A percentile compares a stretch with the other conserved stretches of the same genome.
Evolutionary conservation across 2,329 filamentous ascomycete genomes (phyloP).

Genomic region (Penicillium sp.): DNA sequence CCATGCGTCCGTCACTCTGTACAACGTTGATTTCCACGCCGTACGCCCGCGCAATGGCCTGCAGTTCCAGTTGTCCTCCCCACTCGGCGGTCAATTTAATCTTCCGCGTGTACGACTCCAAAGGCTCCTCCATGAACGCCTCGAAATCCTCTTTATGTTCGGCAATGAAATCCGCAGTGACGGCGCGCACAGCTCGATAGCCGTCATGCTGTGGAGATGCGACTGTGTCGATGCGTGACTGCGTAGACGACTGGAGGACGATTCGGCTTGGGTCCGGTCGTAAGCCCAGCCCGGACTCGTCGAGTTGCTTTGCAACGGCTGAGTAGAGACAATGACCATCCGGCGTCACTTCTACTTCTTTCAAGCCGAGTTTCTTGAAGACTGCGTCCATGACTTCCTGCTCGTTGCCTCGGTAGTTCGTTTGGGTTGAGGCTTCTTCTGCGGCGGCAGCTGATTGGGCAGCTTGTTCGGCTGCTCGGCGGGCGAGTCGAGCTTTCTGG

Average conservation of each 20-base stretch:
- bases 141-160: conserved; percentile 76
- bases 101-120: conserved; percentile 71
- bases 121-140: conserved; percentile 80
- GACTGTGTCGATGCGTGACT: conserved; percentile 35
- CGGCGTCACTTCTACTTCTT: conserved; percentile 77
- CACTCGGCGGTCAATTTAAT: conserved; percentile 89
- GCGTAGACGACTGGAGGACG: conserved; percentile 30
- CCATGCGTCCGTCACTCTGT: conserved; percentile 75
- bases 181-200: conserved; percentile 69
- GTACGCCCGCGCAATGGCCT: conserved; percentile 80
- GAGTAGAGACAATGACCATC: conserved; percentile 96
- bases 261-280: conserved; percentile 40
- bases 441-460: conserved; percentile 68
- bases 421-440: conserved; percentile 72
- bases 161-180: conserved; percentile 76
- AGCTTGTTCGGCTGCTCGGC: conserved; percentile 82
- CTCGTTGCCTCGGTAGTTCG: conserved; percentile 71
- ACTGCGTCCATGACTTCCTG: conserved; percentile 67
- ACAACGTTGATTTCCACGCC: conserved; percentile 79
- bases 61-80: conserved; percentile 90
- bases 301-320: conserved; percentile 82
- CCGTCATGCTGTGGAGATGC: conserved; percentile 41
- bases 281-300: conserved; percentile 45
- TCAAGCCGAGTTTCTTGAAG: conserved; percentile 65
- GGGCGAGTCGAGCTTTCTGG: conserved; percentile 86